Conservation (phyloP, 352 stramenopile genomes). For the Pythium biforme region DNA sequence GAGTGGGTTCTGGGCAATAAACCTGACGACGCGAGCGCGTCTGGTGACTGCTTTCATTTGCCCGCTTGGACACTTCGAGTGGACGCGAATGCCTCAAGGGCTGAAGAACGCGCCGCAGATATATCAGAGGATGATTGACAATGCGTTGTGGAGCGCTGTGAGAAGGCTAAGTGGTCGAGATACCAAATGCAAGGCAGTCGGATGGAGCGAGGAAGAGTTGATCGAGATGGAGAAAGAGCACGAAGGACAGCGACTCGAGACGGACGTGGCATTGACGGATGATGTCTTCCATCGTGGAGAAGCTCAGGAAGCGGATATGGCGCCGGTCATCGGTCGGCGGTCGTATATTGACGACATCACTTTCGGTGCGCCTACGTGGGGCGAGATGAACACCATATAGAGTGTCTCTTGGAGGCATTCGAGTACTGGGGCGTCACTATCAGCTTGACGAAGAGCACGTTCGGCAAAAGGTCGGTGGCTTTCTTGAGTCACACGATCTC, state of each 20-base stretch:
- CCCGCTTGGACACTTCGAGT: slow-evolving; percentile 25
- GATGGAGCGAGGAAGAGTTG: background rate
- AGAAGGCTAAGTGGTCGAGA: background rate
- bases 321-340: background rate
- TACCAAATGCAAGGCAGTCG: background rate
- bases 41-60: slow-evolving; percentile 21
- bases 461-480: slow-evolving; percentile 17
- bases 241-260: no score
- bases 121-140: slow-evolving; percentile 28
- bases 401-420: slow-evolving; percentile 13
- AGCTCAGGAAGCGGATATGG: background rate
- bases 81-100: slow-evolving; percentile 21
- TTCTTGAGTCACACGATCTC: slow-evolving; percentile 10
- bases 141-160: slow-evolving; percentile 9
- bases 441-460: slow-evolving; percentile 26
- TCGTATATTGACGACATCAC: slow-evolving; percentile 36
- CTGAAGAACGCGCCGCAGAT: slow-evolving; percentile 28
- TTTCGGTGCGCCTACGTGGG: slow-evolving; percentile 10
- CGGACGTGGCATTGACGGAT: background rate
- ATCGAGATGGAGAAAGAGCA: background rate
- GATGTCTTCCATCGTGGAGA: slow-evolving; percentile 4
- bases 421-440: slow-evolving; percentile 27
- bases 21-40: background rate
- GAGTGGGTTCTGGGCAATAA: slow-evolving; percentile 20
- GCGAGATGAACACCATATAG: slow-evolving; percentile 8